phyloP scores from a whole-genome alignment of 2,329 filamentous ascomycete genomes.

The Alternaria tenuissima region DNA sequence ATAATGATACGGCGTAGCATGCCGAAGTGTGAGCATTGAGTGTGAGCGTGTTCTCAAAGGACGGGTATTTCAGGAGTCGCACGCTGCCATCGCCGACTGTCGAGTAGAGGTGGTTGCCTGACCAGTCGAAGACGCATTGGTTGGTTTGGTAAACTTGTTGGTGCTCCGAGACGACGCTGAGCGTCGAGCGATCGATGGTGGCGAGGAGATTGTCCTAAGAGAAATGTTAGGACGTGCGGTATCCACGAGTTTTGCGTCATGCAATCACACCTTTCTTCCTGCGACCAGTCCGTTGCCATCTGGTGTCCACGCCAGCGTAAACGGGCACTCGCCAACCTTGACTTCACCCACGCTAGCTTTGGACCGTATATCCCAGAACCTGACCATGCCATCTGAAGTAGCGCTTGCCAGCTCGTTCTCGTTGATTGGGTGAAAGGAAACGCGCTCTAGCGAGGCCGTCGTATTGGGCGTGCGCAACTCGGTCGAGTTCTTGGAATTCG shows the following conservation, averaged over 20 bases:
- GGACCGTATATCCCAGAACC: slow-evolving; percentile 81
- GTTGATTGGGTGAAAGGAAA: slow-evolving; percentile 79
- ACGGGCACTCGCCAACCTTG: slow-evolving; percentile 67
- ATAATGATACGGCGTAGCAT: slow-evolving; percentile 73
- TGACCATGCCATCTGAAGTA: slow-evolving; percentile 75
- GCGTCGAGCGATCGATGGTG: slow-evolving; percentile 67
- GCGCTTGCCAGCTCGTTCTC: slow-evolving; percentile 80
- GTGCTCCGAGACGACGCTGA: slow-evolving; percentile 65
- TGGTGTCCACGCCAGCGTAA: slow-evolving; percentile 77
- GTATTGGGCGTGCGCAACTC: slow-evolving; percentile 72
- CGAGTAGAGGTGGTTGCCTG: slow-evolving; percentile 73
- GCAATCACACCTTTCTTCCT: slow-evolving; percentile 72
- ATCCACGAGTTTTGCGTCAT: not conserved
- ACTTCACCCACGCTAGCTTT: slow-evolving; percentile 76
- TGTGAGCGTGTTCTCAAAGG: slow-evolving; percentile 59
- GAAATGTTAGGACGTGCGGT: not conserved
- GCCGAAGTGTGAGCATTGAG: slow-evolving; percentile 77
- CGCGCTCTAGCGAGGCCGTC: slow-evolving; percentile 67
- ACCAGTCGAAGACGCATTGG: slow-evolving; percentile 77
- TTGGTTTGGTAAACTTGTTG: slow-evolving; percentile 73
- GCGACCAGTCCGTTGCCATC: slow-evolving; percentile 75
- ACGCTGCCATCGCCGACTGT: slow-evolving; percentile 76
- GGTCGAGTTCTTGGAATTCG: slow-evolving; percentile 76
- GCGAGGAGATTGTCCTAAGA: slow-evolving; percentile 68
- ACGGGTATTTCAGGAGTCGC: slow-evolving; percentile 66